Base-by-base conservation (phyloP, 345 rosid genomes). In the Boechera stricta region DNA sequence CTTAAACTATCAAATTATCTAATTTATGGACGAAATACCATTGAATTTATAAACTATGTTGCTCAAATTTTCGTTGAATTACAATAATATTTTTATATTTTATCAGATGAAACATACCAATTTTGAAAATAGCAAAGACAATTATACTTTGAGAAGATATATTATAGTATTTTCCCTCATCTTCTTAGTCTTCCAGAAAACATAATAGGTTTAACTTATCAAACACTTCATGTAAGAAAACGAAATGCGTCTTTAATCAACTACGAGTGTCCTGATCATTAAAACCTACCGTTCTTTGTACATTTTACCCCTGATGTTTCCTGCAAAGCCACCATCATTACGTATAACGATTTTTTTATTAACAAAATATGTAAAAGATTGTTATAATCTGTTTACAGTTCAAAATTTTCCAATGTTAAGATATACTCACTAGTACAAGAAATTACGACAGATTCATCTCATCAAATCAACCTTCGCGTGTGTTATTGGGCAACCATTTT, bases 381-480 rank as follows among this genome's bases (percentile, higher is more conserved):
- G 72, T 71, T 77, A 77, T 71, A 71, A 47, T 77, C 77, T 65
- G 77, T 77, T 77, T 77, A 64, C 72, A 71, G 81, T 56, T 21
- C 62, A 56, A 77, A 2, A 7, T 71, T 57, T 71, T 71, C 77
- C 56, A 71, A 64, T 71, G 55, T 64, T 32, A 38, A 13, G 73
- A 72, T 72, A 71, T 78, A 47, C 41, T 58, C 73, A 78, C 44
- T 58, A 39, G 7, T 57, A 58, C 77, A 78, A 78, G 81, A 48
- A 48, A 78, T 51, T 41, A 58, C 36, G 81, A 78, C 81, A 70
- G 10, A 10, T 58, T 15, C 15, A 18, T 44, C 47, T 39, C 26
- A 13, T 58, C 73, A 31, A 32, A 3, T 39, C 0, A 44, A 63
- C 58, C 35, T 35, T 64, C 1, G 51, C 64, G 57, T 70, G 65